Evolutionary conservation across 2,329 filamentous ascomycete species (phyloP), one percentile per base, ranked within the genome.

Genomic region (Sarocladium kiliense): DNA sequence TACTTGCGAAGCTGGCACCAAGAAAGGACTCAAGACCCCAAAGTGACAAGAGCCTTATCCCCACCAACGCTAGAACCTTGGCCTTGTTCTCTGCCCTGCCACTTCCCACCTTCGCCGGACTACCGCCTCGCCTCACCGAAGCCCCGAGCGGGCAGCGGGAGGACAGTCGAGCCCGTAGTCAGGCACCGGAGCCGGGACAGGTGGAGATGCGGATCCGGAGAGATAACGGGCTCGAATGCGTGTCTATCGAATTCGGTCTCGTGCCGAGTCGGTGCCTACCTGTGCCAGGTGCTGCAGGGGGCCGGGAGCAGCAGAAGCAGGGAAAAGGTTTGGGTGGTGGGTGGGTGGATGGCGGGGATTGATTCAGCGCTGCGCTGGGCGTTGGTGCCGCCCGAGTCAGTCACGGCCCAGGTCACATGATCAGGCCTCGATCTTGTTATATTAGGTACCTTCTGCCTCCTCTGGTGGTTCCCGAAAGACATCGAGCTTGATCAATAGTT

Each of bases 181-280:
- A 19, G 26, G 5, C 4, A 36, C 27, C 47, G 47, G 47, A 36
- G 30, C 27, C 47, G 47, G 47, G 19, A 51, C 18, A 32, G 30
- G 47, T 51, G 47, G 47, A 51, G 47, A 51, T 51, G 30, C 47
- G 47, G 47, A 51, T 51, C 47, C 47, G 47, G 36, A 23, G 10
- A 49, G 27, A 47, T 47, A 34, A 34, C 27, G 19, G 25, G 18
- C 47, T 32, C 14, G 44, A 49, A 16, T 30, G 44, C 44, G 14
- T 51, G 18, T 51, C 30, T 4, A 36, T 36, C 14, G 44, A 27
- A 44, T 23, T 23, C 23, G 26, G 44, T 27, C 26, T 49, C 25
- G 10, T 49, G 44, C 44, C 44, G 44, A 32, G 44, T 49, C 44
- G 23, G 44, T 49, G 44, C 44, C 18, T 45, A 19, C 25, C 19